phyloP scores from a whole-genome alignment of 352 stramenopile genomes.

The Phytophthora sp. region DNA sequence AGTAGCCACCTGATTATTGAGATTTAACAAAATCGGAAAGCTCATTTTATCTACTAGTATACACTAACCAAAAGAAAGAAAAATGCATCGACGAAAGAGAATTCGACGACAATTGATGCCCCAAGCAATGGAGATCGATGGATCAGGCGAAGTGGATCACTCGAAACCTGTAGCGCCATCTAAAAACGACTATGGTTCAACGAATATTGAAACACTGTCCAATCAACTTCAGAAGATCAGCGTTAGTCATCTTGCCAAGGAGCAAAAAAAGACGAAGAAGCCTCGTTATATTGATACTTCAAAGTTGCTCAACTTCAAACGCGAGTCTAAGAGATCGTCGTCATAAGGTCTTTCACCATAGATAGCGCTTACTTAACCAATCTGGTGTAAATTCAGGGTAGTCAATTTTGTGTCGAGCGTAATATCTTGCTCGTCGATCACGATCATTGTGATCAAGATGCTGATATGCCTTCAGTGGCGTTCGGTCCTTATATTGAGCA shows the following conservation, averaged over 20 bases:
- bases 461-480: no score
- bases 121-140: conserved; percentile 14
- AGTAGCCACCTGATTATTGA: background rate
- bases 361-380: no score
- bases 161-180: background rate
- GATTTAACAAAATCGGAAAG: background rate
- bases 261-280: background rate
- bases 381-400: no score
- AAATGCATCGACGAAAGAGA: background rate
- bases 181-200: conserved; percentile 7
- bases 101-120: background rate
- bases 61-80: background rate
- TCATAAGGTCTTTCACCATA: no score
- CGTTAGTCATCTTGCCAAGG: conserved; percentile 3
- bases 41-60: background rate
- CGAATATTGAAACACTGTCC: conserved; percentile 15
- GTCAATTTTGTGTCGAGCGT: no score
- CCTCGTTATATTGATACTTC: conserved; percentile 15
- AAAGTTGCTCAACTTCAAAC: conserved; percentile 6
- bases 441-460: no score
- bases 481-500: no score
- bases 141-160: no score
- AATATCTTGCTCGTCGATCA: no score
- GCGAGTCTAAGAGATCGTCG: no score
- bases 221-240: conserved; percentile 17